Evolutionary conservation across 2,329 filamentous ascomycete genomes (phyloP).

Genomic region (Xylaria sp.): DNA sequence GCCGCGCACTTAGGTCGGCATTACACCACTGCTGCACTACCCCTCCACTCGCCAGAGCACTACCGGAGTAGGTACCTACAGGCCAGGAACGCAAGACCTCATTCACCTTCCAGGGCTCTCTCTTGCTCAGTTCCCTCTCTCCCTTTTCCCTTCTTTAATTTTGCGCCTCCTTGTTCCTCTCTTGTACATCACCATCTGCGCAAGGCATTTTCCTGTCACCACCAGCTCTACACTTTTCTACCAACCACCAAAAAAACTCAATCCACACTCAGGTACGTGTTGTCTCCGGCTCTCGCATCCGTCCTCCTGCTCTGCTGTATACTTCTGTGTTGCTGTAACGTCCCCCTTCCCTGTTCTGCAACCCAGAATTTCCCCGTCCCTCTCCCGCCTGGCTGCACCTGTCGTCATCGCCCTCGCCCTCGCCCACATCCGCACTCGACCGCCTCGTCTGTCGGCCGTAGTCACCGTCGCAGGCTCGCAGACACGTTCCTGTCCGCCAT

Average conservation of each 20-base stretch:
- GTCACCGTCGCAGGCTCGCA: constrained; percentile 27
- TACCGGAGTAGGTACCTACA: constrained; percentile 15
- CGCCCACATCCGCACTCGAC: constrained; percentile 47
- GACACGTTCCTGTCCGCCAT: constrained; percentile 39
- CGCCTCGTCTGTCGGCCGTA: constrained; percentile 36
- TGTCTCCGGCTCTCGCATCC: constrained; percentile 2
- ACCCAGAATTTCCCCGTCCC: constrained; percentile 45
- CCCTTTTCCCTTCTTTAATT: constrained; percentile 37
- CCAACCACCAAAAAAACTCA: constrained; percentile 19
- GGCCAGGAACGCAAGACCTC: constrained; percentile 41
- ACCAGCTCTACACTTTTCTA: constrained; percentile 5
- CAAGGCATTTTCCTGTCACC: constrained; percentile 41
- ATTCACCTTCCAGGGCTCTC: constrained; percentile 29
- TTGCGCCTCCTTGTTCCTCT: constrained; percentile 41
- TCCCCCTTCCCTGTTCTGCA: constrained; percentile 42
- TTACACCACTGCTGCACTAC: not conserved
- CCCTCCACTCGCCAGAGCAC: constrained; percentile 9
- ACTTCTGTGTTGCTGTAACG: constrained; percentile 12
- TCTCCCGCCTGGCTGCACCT: constrained; percentile 45
- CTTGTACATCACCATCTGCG: constrained; percentile 45
- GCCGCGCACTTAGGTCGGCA: too few species aligned
- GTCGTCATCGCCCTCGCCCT: constrained; percentile 50
- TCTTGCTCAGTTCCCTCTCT: constrained; percentile 32
- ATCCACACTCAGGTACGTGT: constrained; percentile 25
- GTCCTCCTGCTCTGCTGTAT: not conserved